Evolutionary conservation across 495 filamentous ascomycete genomes (phyloP).

Genomic region (Talaromyces nanjingensis): DNA sequence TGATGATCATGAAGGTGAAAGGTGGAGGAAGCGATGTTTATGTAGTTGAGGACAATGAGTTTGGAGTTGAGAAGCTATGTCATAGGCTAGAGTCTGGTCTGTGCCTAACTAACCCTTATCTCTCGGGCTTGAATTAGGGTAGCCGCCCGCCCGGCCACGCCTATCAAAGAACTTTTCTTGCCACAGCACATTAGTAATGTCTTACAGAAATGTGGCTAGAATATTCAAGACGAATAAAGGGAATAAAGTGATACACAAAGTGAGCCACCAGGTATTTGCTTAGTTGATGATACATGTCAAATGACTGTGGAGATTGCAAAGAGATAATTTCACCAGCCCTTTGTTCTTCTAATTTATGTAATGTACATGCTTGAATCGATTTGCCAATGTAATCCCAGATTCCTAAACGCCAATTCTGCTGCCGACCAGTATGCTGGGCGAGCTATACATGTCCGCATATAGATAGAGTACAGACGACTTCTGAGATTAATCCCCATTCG

Average conservation of each 20-base stretch:
- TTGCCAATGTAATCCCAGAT: neutral
- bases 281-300: neutral
- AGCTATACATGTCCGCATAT: neutral
- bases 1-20: neutral
- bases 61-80: conserved; percentile 7
- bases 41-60: neutral
- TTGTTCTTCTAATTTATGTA: neutral
- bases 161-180: neutral
- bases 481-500: neutral
- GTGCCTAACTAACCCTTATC: neutral
- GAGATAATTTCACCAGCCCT: neutral
- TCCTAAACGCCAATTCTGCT: neutral
- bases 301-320: neutral
- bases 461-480: neutral
- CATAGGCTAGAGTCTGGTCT: neutral
- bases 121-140: neutral
- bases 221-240: neutral
- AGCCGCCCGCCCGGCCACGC: neutral
- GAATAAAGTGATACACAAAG: neutral
- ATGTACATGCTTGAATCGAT: conserved; percentile 2
- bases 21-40: neutral
- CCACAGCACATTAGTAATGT: neutral
- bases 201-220: neutral
- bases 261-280: neutral
- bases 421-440: neutral